Base-by-base conservation (phyloP, 2,329 filamentous ascomycete genomes). In the Daldinia sp. region DNA sequence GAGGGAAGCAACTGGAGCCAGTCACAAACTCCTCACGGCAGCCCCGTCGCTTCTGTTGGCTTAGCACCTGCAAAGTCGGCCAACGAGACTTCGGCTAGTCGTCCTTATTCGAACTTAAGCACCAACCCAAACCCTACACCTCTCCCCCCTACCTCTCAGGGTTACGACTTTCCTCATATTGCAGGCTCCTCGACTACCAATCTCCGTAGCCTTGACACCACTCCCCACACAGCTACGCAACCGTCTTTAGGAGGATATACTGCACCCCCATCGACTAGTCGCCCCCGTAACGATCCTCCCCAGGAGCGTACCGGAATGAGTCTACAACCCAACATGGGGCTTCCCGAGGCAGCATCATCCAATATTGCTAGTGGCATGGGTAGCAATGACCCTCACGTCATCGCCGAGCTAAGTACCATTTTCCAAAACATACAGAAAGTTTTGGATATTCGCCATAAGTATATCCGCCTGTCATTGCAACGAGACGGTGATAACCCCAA, bases 341-440 rank as follows among this genome's bases (percentile, higher is more conserved):
- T 80, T 85, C 89, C 75, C 20, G 86, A 87, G 57, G 86, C 87
- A 18, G 82, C 90, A 59, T 87, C 88, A 15, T 78, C 89, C n/a
- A 88, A 89, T 3, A 84, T 87, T 70, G 88, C 90, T 35, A 87
- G 87, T 74, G 90, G 89, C 7, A 89, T 91, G 73, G 89, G 89
- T 50, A 87, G 92, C 62, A 90, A 88, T 51, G 93, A 97, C 74
- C 89, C 92, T 42, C 90, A 92, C 59, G 91, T 98, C 73, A 93
- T 93, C 1, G 86, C 92, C 2, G 96, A 99, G 81, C 83, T 99
- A 71, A 89, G 88, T 74, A 87, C 89, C 20, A 98, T 99, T 72
- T 98, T 97, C 75, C 90, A 90, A 72, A 97, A 96, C 73, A 93
- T 99, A 63, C 93, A 97, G 78, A 91, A 92, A 73, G 89, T 98